Percentiles rank a stretch among this genome's conserved stretches.
Evolutionary conservation across 164 flowering plant genomes (phyloP).

Genomic region (Chloranthus sessilifolius): DNA sequence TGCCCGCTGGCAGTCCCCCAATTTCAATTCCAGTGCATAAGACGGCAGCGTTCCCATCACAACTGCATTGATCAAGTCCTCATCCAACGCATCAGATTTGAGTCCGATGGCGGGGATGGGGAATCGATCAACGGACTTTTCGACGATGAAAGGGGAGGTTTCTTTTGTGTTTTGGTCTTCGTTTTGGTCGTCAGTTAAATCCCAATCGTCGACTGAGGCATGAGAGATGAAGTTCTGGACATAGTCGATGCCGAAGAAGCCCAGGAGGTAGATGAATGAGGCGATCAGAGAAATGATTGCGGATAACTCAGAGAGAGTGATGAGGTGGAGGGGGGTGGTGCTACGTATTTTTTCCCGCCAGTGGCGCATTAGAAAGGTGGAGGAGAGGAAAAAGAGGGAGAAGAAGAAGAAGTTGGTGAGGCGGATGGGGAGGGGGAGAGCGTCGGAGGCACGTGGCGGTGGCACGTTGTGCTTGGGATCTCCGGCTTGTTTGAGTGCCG

Average conservation of each 20-base stretch:
- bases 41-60: slow-evolving; percentile 56
- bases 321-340: slow-evolving; percentile 64
- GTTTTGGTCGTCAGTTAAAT: background rate
- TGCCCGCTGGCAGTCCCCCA: slow-evolving; percentile 73
- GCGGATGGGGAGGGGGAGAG: slow-evolving; percentile 64
- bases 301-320: slow-evolving; percentile 50
- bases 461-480: too few relatives aligned
- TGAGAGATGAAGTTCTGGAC: slow-evolving; percentile 57
- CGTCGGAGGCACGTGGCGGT: slow-evolving; percentile 52
- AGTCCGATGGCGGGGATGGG: slow-evolving; percentile 28
- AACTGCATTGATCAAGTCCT: slow-evolving; percentile 54
- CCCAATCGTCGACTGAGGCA: background rate
- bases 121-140: too few relatives aligned
- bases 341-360: slow-evolving; percentile 84
- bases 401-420: slow-evolving; percentile 67
- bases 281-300: slow-evolving; percentile 66
- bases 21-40: slow-evolving; percentile 63
- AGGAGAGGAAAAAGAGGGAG: slow-evolving; percentile 71
- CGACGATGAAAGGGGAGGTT: background rate
- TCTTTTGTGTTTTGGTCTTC: background rate
- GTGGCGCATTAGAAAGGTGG: slow-evolving; percentile 62
- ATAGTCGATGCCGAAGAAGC: slow-evolving; percentile 74
- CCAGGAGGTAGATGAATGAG: slow-evolving; percentile 75
- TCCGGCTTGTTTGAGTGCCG: too few relatives aligned
- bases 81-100: slow-evolving; percentile 44